Base-by-base conservation (phyloP, 495 filamentous ascomycete genomes). In the Chaetomidium leptoderma region DNA sequence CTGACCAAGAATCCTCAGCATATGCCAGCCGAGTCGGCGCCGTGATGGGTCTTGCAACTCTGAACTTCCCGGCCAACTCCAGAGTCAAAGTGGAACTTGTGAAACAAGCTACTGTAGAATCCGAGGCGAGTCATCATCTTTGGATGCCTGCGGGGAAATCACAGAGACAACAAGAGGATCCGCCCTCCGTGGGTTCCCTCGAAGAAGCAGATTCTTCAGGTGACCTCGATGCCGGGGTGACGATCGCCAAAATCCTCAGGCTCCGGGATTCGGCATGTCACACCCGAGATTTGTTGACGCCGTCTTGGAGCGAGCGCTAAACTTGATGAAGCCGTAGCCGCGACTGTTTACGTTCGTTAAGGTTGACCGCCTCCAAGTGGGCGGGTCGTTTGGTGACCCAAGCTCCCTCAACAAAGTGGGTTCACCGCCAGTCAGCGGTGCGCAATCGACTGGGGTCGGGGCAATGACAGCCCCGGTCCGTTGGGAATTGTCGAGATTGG, bases 371-470 rank as follows among this genome's bases (percentile, higher is more conserved):
- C 57, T 62, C 54, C 57, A 57, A 23, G 36, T 17, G 21, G 59
- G 37, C 57, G 60, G 60, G 46, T 54, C 35, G 9, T 36, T 21
- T 33, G 8, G 21, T 57, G 62, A 62, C 65, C 65, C 65, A 65
- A 67, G 65, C 65, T 67, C 65, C 62, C 65, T 62, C 59, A 64
- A 62, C 62, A 64, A 56, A 55, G 55, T 62, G 61, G 58, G 33
- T 50, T 60, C 23, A 48, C 35, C 45, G 55, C 52, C 55, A 48
- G 58, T 55, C 57, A 52, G 37, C 36, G 56, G 17, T 39, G 23
- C 21, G 37, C 56, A 57, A 57, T 54, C 27, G 49, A 26, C 53
- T 24, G 36, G 62, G 53, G 62, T 11, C 16, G 5, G 45, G 39
- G 27, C 8, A 19, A 45, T 46, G 30, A 8, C 37, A 36, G 40